Evolutionary conservation across 2,329 filamentous ascomycete species (phyloP), one percentile per base, ranked within the genome.

Genomic region (Exophiala spinifera): DNA sequence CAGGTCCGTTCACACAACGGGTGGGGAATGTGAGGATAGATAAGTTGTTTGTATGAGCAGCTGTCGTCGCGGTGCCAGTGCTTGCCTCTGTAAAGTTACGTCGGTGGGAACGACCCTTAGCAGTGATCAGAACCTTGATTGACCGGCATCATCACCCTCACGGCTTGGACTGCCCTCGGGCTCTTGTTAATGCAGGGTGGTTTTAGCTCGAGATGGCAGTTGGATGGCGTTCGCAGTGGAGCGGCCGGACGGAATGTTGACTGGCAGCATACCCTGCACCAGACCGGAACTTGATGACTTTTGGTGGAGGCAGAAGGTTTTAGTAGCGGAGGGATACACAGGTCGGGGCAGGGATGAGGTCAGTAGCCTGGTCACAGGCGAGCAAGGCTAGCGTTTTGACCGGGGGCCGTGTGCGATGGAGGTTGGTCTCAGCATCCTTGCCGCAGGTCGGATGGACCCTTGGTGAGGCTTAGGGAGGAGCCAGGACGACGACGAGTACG

Each of bases 21-120:
- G 57, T 54, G 57, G 57, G 57, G 53, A 56, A 56, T 51, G 57
- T 51, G 34, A 59, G 50, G 53, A 50, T 59, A 59, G 51, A 59
- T 59, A 59, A 59, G 49, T 56, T 48, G 49, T 52, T n/a, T n/a
- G n/a, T 52, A 36, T 55, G 53, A 56, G 21, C n/a, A 54, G 45
- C 28, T 47, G 33, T 33, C 21, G 33, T 37, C 37, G 36, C 45
- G 15, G 37, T 25, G 23, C 34, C 23, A 37, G 8, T 46, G 45
- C 33, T 34, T 43, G 44, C 25, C 14, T 44, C 42, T 44, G 42
- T 44, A 46, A 42, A 49, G 51, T 54, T 58, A 58, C 56, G 56
- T 58, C 56, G 53, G 53, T 59, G 53, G 55, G 51, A 53, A 48
- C 53, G 53, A 51, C 45, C 50, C 51, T 50, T 57, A 33, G 46